These are phyloP conservation scores for Metschnikowia amazonensis DNA, from an alignment of 805 yeast species.

Conservation along the genomic window DNA sequence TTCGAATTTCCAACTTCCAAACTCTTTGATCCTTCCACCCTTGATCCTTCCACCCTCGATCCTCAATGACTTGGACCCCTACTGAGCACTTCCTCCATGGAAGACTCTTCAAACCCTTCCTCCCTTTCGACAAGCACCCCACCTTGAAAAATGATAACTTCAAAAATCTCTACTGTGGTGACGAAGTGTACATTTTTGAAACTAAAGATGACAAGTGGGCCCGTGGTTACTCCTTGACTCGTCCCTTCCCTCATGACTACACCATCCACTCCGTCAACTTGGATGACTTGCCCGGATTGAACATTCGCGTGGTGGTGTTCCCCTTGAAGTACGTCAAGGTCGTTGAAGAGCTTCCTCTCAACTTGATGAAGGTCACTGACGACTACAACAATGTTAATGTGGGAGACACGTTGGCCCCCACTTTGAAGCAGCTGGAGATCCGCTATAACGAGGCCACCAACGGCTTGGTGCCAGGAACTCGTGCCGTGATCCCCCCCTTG, in stretches of 20 bases:
- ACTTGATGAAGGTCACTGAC: constrained; percentile 25
- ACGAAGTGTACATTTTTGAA: constrained; percentile 73
- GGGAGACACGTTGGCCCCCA: constrained; percentile 26
- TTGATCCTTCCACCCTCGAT: background rate
- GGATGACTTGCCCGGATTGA: constrained; percentile 59
- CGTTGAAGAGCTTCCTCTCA: constrained; percentile 40
- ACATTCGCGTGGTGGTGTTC: constrained; percentile 51
- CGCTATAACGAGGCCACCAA: constrained; percentile 24
- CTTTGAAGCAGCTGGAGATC: constrained; percentile 30
- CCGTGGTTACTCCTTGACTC: constrained; percentile 66
- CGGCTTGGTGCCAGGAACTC: constrained; percentile 8
- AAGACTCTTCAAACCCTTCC: constrained; percentile 35
- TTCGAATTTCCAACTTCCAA: no score
- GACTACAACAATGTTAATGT: constrained; percentile 25
- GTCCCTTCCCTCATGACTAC: constrained; percentile 70
- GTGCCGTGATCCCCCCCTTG: constrained; percentile 43
- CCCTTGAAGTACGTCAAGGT: constrained; percentile 55
- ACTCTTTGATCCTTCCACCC: background rate
- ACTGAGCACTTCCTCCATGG: constrained; percentile 36
- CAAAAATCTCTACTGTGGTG: constrained; percentile 67
- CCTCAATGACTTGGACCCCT: constrained; percentile 32
- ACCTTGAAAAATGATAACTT: constrained; percentile 36
- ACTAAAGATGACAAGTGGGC: constrained; percentile 63
- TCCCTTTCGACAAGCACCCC: constrained; percentile 41
- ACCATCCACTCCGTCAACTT: constrained; percentile 55